Conservation (phyloP, 352 stramenopile genomes). For the Globisporangium emineosum region DNA sequence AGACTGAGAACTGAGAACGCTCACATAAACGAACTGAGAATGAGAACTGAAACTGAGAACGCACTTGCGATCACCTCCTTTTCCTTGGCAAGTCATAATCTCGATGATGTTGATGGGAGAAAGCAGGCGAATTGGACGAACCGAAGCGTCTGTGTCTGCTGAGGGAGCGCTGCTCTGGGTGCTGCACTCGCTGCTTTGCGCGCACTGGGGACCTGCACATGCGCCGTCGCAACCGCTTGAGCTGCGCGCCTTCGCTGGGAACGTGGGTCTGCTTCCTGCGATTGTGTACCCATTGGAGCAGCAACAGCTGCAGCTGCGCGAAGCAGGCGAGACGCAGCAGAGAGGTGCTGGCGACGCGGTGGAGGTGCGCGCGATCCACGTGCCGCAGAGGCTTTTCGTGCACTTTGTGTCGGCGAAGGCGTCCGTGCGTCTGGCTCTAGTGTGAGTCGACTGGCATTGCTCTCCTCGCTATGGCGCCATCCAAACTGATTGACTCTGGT, state of each 20-base stretch:
- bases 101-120: neutral
- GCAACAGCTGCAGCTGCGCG: neutral
- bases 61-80: too few species aligned
- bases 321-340: neutral
- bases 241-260: conserved; percentile 22
- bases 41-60: too few species aligned
- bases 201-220: conserved; percentile 17
- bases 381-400: conserved; percentile 38
- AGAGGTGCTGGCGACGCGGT: conserved; percentile 8
- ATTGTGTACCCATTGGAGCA: conserved; percentile 12
- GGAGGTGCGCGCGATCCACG: conserved; percentile 30
- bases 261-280: conserved; percentile 34
- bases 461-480: neutral
- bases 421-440: conserved; percentile 30
- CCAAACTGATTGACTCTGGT: neutral
- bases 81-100: too few species aligned
- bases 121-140: neutral
- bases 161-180: conserved; percentile 39
- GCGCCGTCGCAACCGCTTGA: conserved; percentile 2
- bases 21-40: too few species aligned
- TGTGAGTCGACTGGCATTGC: conserved; percentile 20
- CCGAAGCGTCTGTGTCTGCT: conserved; percentile 5
- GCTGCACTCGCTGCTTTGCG: conserved; percentile 31
- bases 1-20: too few species aligned
- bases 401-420: conserved; percentile 36